Conservation (phyloP, 371 early-diverging fungal genomes). For the Mortierella sp. region DNA sequence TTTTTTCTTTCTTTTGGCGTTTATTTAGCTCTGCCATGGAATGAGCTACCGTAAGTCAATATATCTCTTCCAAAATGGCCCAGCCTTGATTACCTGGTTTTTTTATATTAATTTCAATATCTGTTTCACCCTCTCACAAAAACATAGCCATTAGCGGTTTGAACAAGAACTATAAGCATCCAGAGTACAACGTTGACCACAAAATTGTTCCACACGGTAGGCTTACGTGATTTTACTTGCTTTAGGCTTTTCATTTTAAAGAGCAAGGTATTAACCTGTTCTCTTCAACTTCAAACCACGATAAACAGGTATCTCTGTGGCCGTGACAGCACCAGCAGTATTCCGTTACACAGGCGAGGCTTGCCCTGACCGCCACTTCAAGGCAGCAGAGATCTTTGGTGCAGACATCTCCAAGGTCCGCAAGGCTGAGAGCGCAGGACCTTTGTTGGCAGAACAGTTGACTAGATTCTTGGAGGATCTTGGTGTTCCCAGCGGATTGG, state of each 20-base stretch:
- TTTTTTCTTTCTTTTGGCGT: too few relatives aligned
- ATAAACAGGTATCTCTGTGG: constrained; percentile 88
- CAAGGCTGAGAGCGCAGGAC: constrained; percentile 82
- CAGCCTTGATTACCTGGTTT: neutral
- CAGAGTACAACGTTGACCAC: constrained; percentile 84
- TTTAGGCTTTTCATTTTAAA: neutral
- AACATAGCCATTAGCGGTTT: constrained; percentile 82
- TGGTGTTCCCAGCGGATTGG: constrained; percentile 87
- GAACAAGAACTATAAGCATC: constrained; percentile 85
- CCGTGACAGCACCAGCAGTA: constrained; percentile 90
- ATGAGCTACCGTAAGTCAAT: constrained; percentile 65
- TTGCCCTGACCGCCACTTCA: constrained; percentile 89
- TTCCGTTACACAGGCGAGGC: constrained; percentile 86
- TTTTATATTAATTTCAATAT: constrained; percentile 43
- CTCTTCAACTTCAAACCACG: neutral
- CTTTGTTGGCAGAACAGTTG: constrained; percentile 81
- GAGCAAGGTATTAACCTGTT: neutral
- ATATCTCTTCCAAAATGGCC: neutral
- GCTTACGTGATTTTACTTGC: neutral
- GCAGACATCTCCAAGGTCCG: constrained; percentile 56
- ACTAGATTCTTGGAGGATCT: constrained; percentile 80
- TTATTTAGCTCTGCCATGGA: constrained; percentile 67
- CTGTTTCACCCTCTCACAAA: neutral
- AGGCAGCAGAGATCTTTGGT: constrained; percentile 86
- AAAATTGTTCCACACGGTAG: constrained; percentile 59